Evolutionary conservation across 805 yeast genomes (phyloP).

Genomic region (Diddensiella santjacobensis): DNA sequence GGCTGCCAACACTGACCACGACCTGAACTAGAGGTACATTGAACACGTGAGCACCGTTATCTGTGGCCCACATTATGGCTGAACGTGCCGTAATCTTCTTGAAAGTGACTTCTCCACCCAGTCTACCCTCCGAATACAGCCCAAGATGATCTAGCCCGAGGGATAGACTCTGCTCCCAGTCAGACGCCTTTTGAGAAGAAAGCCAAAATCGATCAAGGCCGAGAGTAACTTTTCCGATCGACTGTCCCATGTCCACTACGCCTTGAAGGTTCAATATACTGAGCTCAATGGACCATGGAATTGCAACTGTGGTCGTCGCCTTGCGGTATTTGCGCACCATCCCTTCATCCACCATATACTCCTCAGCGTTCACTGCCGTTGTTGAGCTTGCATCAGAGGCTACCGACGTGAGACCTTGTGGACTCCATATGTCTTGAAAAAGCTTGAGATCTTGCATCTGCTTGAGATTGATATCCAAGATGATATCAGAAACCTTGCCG

Average conservation of each 20-base stretch:
- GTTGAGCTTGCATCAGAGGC: background rate
- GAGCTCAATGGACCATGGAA: conserved; percentile 71
- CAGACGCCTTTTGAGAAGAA: conserved; percentile 58
- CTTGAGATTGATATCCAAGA: conserved; percentile 66
- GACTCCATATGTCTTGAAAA: conserved; percentile 79
- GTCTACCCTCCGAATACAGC: conserved; percentile 66
- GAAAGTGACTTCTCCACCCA: conserved; percentile 64
- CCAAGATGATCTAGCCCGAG: conserved; percentile 52
- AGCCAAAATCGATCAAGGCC: conserved; percentile 62
- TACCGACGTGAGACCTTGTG: conserved; percentile 28
- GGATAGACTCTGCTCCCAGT: conserved; percentile 68
- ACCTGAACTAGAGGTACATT: conserved; percentile 66
- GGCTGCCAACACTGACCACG: conserved; percentile 50
- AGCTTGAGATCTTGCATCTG: conserved; percentile 84
- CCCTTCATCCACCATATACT: conserved; percentile 18
- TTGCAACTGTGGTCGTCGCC: conserved; percentile 57
- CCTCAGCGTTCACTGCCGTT: background rate
- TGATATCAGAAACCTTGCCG: conserved; percentile 51
- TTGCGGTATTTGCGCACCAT: conserved; percentile 44
- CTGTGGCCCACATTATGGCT: conserved; percentile 60
- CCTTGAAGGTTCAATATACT: conserved; percentile 50
- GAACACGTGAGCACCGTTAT: conserved; percentile 34
- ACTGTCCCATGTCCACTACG: conserved; percentile 74
- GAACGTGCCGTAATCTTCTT: conserved; percentile 53
- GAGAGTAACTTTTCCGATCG: conserved; percentile 65